Conservation (phyloP, 176 grass and related monocot genomes). For the Juncus effusus region DNA sequence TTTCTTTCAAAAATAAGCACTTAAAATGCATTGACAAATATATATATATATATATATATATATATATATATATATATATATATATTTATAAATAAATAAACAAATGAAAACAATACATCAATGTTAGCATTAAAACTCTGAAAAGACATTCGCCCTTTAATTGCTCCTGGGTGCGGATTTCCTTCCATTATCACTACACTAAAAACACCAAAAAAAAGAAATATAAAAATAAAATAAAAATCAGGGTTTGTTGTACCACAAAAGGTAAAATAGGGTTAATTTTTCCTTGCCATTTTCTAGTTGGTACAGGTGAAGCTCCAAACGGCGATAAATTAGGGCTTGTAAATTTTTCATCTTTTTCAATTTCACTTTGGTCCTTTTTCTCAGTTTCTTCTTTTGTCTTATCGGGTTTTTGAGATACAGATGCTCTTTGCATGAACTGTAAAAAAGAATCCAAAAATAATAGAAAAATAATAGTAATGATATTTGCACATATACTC, state of each 20-base stretch:
- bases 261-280: no score
- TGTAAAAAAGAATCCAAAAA: constrained; percentile 19
- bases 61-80: no score
- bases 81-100: background rate
- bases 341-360: constrained; percentile 5
- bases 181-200: constrained; percentile 95
- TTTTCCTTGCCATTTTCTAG: constrained; percentile 31
- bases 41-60: no score
- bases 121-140: constrained; percentile 82
- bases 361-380: constrained; percentile 37
- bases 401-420: constrained; percentile 30
- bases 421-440: constrained; percentile 88
- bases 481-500: constrained; percentile 3
- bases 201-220: constrained; percentile 23
- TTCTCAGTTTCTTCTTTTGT: background rate
- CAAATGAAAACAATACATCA: constrained; percentile 53
- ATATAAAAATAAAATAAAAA: background rate
- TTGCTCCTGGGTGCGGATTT: constrained; percentile 71
- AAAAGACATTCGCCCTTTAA: constrained; percentile 89
- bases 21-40: background rate
- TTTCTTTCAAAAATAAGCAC: background rate
- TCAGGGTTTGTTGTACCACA: background rate
- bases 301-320: constrained; percentile 2
- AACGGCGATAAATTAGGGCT: background rate
- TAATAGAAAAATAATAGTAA: background rate